These are phyloP conservation scores for Talaromyces thailandensis DNA, from an alignment of 495 filamentous ascomycete genomes.

Conservation along the genomic window DNA sequence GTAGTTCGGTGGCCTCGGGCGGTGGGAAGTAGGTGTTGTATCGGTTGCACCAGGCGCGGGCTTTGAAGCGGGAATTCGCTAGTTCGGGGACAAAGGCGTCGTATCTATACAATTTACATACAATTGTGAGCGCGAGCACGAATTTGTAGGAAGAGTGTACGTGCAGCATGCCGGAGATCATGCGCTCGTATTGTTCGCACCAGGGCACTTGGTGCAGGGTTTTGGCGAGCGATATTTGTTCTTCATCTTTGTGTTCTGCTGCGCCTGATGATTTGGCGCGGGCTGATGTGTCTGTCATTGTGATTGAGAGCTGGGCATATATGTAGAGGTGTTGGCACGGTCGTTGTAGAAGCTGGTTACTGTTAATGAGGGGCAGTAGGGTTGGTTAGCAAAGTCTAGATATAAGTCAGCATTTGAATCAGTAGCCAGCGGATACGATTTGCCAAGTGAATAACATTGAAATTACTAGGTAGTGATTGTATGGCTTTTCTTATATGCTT, in stretches of 20 bases:
- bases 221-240: conserved; percentile 35
- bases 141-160: not conserved
- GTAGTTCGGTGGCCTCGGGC: not conserved
- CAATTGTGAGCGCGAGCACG: not conserved
- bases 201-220: conserved; percentile 28
- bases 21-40: conserved; percentile 28
- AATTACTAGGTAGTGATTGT: too few relatives aligned
- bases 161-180: conserved; percentile 47
- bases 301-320: not conserved
- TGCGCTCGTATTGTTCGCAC: conserved; percentile 44
- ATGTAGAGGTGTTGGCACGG: not conserved
- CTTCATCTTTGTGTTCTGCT: conserved; percentile 29
- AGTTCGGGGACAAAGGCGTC: conserved; percentile 19
- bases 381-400: not conserved
- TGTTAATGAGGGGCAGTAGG: not conserved
- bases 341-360: not conserved
- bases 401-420: too few relatives aligned
- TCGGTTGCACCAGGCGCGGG: conserved; percentile 18
- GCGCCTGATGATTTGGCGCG: conserved; percentile 13
- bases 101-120: conserved; percentile 13
- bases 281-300: not conserved
- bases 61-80: conserved; percentile 17
- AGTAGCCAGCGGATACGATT: too few relatives aligned
- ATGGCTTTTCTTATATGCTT: too few relatives aligned
- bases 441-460: too few relatives aligned